Conservation (phyloP, 768 basidiomycete genomes). For the Amanita pseudoporphyria region DNA sequence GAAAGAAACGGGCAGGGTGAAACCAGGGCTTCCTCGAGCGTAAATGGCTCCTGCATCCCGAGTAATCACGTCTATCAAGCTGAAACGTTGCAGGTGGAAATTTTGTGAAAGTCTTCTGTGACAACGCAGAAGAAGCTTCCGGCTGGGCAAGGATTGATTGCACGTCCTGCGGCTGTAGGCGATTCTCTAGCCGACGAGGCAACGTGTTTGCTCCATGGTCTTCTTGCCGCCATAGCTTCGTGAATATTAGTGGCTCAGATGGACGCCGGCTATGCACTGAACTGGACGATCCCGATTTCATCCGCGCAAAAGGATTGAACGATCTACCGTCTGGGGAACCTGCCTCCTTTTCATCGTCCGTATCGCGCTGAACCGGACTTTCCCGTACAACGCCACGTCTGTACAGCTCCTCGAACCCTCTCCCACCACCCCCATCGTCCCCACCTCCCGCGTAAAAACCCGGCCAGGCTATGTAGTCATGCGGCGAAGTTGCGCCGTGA, state of each 20-base stretch:
- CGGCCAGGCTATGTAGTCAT: neutral
- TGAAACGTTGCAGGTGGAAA: neutral
- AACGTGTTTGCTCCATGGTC: neutral
- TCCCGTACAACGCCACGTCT: neutral
- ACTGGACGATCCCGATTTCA: neutral
- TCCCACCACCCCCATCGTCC: conserved; percentile 6
- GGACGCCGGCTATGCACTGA: neutral
- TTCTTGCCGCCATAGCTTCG: neutral
- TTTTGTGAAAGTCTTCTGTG: neutral
- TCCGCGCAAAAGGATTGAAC: conserved; percentile 1
- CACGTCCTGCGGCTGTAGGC: neutral
- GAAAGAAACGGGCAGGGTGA: neutral
- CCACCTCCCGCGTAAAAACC: neutral
- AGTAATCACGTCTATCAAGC: neutral
- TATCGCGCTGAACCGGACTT: neutral
- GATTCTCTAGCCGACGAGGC: neutral
- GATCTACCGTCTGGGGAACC: neutral
- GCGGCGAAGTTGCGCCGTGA: neutral
- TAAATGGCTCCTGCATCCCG: neutral
- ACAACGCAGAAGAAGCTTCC: neutral
- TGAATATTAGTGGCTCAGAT: neutral
- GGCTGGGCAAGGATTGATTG: neutral
- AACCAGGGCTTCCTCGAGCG: neutral
- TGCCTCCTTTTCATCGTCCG: neutral
- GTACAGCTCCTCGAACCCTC: neutral